A percentile compares a stretch with the other conserved stretches of the same genome.
Conservation (phyloP, 1,284 basidiomycete genomes). For the Bjerkandera adusta region DNA sequence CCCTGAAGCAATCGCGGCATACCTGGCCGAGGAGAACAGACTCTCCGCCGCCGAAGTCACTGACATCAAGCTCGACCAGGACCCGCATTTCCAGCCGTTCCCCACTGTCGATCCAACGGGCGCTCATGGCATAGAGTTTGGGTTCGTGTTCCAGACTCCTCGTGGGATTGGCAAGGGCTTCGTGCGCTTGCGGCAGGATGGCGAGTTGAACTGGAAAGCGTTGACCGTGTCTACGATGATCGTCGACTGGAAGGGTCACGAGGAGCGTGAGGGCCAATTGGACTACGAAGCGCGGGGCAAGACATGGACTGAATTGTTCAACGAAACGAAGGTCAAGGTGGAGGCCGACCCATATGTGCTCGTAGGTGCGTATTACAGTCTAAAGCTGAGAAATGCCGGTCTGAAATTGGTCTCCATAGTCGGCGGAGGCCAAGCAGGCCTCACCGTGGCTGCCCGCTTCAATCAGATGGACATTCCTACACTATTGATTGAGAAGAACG, state of each 20-base stretch:
- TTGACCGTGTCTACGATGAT: slow-evolving; percentile 28
- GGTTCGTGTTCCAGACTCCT: slow-evolving; percentile 39
- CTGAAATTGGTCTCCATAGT: slow-evolving; percentile 35
- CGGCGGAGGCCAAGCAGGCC: slow-evolving; percentile 59
- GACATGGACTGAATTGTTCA: slow-evolving; percentile 2
- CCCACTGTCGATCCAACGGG: slow-evolving; percentile 19
- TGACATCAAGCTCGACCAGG: slow-evolving; percentile 30
- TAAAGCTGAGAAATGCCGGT: background rate
- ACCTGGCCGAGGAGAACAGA: slow-evolving; percentile 34
- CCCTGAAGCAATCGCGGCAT: slow-evolving; percentile 34
- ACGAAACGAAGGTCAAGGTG: background rate
- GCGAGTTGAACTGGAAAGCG: slow-evolving; percentile 23
- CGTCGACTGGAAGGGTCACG: slow-evolving; percentile 30
- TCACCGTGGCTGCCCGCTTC: slow-evolving; percentile 52
- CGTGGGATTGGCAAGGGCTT: slow-evolving; percentile 36
- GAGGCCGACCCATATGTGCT: slow-evolving; percentile 6
- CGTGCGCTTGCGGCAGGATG: slow-evolving; percentile 30
- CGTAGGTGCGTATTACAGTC: slow-evolving; percentile 3
- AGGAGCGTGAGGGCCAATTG: slow-evolving; percentile 22
- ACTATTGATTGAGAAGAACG: slow-evolving; percentile 48
- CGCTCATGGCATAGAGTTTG: slow-evolving; percentile 17
- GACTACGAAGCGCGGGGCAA: slow-evolving; percentile 8
- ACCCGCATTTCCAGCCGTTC: slow-evolving; percentile 25
- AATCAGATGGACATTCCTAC: slow-evolving; percentile 45
- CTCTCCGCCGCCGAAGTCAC: slow-evolving; percentile 25